Percentiles rank a stretch among this genome's conserved stretches.
phyloP scores from a whole-genome alignment of 345 rosid genomes.

The Cardamine resedifolia region DNA sequence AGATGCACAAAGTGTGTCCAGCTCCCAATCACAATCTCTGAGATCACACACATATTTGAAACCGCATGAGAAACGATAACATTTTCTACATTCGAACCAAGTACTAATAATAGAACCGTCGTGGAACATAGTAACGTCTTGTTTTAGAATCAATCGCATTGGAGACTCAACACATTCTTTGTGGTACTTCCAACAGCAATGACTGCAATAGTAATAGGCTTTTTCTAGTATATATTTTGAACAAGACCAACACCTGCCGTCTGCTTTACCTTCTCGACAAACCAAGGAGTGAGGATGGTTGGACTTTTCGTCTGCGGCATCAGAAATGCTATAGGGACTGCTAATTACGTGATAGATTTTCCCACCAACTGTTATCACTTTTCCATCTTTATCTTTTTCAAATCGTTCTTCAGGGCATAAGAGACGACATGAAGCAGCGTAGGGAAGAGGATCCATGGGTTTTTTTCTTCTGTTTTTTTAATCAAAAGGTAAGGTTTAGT shows the following conservation, averaged over 20 bases:
- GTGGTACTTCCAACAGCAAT: not conserved
- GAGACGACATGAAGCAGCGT: not conserved
- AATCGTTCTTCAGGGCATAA: not conserved
- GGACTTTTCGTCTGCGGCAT: not conserved
- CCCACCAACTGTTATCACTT: not conserved
- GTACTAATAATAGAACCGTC: not conserved
- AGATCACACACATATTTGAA: not conserved
- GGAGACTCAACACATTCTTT: conserved; percentile 64
- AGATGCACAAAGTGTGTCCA: not conserved
- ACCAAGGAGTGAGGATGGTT: not conserved
- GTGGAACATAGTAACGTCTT: too few relatives aligned
- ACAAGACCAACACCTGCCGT: fast-evolving
- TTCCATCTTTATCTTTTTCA: not conserved
- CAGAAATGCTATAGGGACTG: not conserved
- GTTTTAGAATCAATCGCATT: not conserved
- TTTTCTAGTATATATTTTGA: too few relatives aligned
- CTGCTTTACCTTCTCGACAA: too few relatives aligned
- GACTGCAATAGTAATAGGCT: not conserved
- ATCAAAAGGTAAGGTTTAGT: too few relatives aligned
- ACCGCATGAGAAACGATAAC: not conserved
- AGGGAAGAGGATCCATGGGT: not conserved
- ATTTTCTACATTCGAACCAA: not conserved
- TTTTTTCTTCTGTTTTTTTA: too few relatives aligned
- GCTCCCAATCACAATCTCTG: not conserved
- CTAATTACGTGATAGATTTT: not conserved